A percentile compares a stretch with the other conserved stretches of the same genome.
Conservation (phyloP, 2,329 filamentous ascomycete species). For the Stylonectria norvegica region DNA sequence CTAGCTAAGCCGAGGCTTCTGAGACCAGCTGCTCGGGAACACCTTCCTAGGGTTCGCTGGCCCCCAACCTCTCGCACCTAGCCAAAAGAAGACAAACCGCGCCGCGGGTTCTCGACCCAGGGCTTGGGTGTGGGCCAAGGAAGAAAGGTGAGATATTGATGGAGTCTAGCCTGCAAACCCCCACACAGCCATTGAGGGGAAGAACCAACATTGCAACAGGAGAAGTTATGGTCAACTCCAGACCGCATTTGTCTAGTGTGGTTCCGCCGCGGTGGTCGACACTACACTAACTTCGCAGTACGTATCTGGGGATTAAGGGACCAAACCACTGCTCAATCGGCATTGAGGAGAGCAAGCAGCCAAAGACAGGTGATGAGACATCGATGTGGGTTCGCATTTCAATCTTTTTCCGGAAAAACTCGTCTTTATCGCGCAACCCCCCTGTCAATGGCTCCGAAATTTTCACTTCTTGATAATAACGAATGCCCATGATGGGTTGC, state of each 20-base stretch:
- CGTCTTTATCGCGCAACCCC: too few relatives aligned
- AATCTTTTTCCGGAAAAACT: neutral
- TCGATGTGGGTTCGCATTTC: neutral
- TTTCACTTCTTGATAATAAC: too few relatives aligned
- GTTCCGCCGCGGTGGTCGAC: slow-evolving; percentile 13
- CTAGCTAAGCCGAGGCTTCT: neutral
- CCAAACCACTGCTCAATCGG: slow-evolving; percentile 9
- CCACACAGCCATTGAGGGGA: neutral
- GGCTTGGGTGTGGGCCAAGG: neutral
- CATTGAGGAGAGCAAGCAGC: too few relatives aligned
- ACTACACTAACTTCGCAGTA: too few relatives aligned
- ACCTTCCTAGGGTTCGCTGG: slow-evolving; percentile 11
- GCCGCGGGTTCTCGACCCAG: neutral
- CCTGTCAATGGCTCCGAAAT: too few relatives aligned
- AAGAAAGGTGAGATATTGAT: neutral
- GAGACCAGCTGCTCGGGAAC: slow-evolving; percentile 19
- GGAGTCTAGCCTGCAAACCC: neutral
- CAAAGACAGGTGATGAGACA: slow-evolving; percentile 4
- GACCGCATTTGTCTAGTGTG: slow-evolving; percentile 13
- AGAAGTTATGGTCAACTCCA: slow-evolving; percentile 3
- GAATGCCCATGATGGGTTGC: too few relatives aligned
- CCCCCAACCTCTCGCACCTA: slow-evolving; percentile 20
- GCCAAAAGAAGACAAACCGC: slow-evolving; percentile 16
- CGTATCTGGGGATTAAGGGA: slow-evolving; percentile 5
- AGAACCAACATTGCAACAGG: neutral